A percentile compares a stretch with the other conserved stretches of the same genome.
Evolutionary conservation across 176 grass and related monocot species (phyloP).

Genomic region (Phoenix roebelenii): DNA sequence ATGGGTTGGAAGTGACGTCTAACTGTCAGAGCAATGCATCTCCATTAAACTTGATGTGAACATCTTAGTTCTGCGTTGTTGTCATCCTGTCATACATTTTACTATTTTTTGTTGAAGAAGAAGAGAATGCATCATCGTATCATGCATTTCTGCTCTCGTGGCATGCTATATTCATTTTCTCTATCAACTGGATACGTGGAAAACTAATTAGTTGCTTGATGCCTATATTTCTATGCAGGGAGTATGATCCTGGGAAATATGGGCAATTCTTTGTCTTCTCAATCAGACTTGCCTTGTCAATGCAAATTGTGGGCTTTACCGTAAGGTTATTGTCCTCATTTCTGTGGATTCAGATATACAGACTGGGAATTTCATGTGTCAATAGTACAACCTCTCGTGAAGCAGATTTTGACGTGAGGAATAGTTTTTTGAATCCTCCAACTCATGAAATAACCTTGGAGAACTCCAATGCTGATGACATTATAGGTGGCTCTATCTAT

Average conservation of each 20-base stretch:
- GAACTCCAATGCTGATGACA: neutral
- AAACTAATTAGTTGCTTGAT: neutral
- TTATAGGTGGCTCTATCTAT: neutral
- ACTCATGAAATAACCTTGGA: neutral
- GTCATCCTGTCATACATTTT: too few relatives aligned
- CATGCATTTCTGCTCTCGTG: neutral
- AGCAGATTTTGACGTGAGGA: conserved; percentile 4
- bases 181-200: neutral
- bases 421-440: conserved; percentile 1
- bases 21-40: too few relatives aligned
- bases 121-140: too few relatives aligned
- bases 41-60: too few relatives aligned
- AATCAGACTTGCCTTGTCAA: conserved; percentile 15
- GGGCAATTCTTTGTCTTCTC: conserved; percentile 17
- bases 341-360: conserved; percentile 19
- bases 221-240: conserved; percentile 5
- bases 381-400: neutral
- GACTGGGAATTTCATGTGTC: conserved; percentile 5
- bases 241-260: neutral
- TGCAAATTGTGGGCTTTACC: conserved; percentile 22
- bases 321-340: conserved; percentile 17
- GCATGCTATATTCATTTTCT: neutral
- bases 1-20: too few relatives aligned
- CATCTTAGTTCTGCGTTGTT: too few relatives aligned
- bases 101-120: too few relatives aligned